phyloP scores from a whole-genome alignment of 768 basidiomycete genomes.

The Cubamyces lactineus region DNA sequence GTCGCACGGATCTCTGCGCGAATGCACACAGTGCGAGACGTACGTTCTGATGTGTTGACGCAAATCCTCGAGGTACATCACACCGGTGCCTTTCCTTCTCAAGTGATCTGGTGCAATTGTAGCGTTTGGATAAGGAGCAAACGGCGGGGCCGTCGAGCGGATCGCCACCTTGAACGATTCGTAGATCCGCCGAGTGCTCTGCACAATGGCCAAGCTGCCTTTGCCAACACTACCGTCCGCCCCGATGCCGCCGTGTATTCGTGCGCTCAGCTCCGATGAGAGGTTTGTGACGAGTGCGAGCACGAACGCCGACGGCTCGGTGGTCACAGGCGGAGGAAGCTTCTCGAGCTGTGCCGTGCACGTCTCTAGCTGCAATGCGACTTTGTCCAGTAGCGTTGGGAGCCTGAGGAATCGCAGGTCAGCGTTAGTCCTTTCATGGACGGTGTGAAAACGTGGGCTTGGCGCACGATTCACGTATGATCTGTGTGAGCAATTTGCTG shows the following conservation, averaged over 20 bases:
- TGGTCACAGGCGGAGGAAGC: constrained; percentile 21
- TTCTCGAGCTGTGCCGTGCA: constrained; percentile 15
- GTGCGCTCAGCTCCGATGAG: constrained; percentile 10
- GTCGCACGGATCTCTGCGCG: too few species aligned
- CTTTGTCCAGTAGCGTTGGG: constrained; percentile 17
- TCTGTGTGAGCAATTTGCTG: constrained; percentile 50
- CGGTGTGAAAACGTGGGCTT: neutral
- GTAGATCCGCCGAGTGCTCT: constrained; percentile 40
- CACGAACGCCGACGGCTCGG: constrained; percentile 25
- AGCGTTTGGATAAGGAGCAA: constrained; percentile 37
- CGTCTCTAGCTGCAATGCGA: constrained; percentile 14
- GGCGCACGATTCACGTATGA: constrained; percentile 9
- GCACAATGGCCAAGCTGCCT: constrained; percentile 40
- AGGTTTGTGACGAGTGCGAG: constrained; percentile 24
- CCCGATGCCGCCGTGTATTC: constrained; percentile 16
- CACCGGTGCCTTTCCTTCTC: neutral
- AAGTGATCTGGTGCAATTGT: too few species aligned
- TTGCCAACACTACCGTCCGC: neutral
- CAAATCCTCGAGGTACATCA: constrained; percentile 34
- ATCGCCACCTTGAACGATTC: constrained; percentile 39
- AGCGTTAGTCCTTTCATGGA: neutral
- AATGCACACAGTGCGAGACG: too few species aligned
- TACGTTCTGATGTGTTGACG: neutral
- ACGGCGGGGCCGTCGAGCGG: constrained; percentile 45
- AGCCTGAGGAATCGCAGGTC: constrained; percentile 2